phyloP scores from a whole-genome alignment of 441 rosid species.

The Erysimum cheiri region DNA sequence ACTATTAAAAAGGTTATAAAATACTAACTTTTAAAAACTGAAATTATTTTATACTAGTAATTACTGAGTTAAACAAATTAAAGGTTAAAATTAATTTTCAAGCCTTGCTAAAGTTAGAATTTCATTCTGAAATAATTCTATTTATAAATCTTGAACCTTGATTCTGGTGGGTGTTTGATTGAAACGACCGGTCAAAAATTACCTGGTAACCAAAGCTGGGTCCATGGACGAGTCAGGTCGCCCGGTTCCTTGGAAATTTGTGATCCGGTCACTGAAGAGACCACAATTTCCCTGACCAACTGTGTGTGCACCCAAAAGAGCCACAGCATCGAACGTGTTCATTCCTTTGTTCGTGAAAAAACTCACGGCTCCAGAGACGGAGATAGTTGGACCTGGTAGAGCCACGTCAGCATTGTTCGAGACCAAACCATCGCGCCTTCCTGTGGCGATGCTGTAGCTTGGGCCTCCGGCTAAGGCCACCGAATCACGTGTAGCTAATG shows the following conservation, averaged over 20 bases:
- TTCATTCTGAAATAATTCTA: neutral
- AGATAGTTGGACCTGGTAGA: conserved; percentile 57
- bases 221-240: conserved; percentile 64
- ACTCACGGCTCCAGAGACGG: conserved; percentile 50
- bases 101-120: neutral
- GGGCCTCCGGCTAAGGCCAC: conserved; percentile 66
- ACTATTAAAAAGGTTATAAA: too few species aligned
- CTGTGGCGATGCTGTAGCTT: conserved; percentile 58
- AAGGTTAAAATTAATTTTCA: neutral
- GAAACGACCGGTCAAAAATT: neutral
- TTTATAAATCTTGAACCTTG: neutral
- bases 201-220: conserved; percentile 47
- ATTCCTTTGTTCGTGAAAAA: conserved; percentile 52
- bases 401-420: conserved; percentile 51
- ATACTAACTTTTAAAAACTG: too few species aligned
- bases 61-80: neutral
- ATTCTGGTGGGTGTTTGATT: neutral
- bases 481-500: conserved; percentile 67
- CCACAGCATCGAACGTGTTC: conserved; percentile 58
- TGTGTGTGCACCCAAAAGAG: conserved; percentile 76
- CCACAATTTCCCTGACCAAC: conserved; percentile 69
- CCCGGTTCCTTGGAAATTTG: conserved; percentile 52
- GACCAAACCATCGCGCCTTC: conserved; percentile 65
- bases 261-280: conserved; percentile 58
- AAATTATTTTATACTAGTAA: too few species aligned